These are phyloP conservation scores for Jasminum sambac DNA, from an alignment of 257 asterid species.

Conservation along the genomic window DNA sequence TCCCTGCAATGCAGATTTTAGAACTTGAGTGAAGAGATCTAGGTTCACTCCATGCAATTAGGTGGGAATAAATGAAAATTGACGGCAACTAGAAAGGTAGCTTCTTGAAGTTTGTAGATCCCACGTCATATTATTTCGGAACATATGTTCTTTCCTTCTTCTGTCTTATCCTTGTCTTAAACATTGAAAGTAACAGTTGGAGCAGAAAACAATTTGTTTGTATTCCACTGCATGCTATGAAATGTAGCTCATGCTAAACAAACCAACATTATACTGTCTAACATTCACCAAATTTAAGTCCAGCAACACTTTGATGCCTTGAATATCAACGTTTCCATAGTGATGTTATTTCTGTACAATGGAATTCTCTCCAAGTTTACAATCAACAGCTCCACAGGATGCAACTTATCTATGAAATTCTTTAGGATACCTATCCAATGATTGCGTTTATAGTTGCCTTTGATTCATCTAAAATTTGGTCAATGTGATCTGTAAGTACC, in stretches of 20 bases:
- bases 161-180: neutral
- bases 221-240: neutral
- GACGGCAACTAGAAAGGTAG: neutral
- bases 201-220: neutral
- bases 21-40: neutral
- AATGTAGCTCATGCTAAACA: neutral
- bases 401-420: neutral
- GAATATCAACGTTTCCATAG: neutral
- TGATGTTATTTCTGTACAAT: conserved; percentile 2
- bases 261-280: neutral
- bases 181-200: neutral
- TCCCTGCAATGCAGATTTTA: neutral
- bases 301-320: neutral
- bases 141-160: neutral
- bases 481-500: neutral
- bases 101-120: neutral
- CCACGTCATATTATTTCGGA: neutral
- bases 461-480: conserved; percentile 7
- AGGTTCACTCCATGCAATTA: neutral
- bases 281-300: neutral
- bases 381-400: neutral
- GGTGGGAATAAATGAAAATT: neutral
- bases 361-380: neutral
- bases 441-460: neutral
- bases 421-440: conserved; percentile 6